Conservation (phyloP, 108 stramenopile species). For the Pseudonitzschia pungens region DNA sequence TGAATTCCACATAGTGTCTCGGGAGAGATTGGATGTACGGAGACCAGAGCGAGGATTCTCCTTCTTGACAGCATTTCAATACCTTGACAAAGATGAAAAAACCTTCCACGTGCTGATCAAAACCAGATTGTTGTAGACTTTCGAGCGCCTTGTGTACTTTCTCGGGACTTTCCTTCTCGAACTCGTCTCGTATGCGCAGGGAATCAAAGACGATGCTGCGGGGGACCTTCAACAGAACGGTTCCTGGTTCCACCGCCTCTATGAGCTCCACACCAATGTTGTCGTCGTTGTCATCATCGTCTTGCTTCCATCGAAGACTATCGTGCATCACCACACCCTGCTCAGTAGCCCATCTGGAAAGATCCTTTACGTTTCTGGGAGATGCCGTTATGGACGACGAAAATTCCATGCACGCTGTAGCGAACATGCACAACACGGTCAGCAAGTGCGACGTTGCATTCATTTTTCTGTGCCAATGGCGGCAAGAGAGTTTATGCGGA, state of each 20-base stretch:
- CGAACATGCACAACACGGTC: neutral
- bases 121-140: neutral
- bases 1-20: conserved; percentile 25
- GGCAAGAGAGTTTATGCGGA: too few relatives aligned
- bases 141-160: neutral
- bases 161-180: neutral
- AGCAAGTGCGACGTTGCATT: neutral
- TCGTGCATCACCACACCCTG: conserved; percentile 1
- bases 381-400: neutral
- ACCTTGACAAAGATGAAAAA: conserved; percentile 53
- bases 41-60: conserved; percentile 40
- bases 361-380: neutral
- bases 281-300: neutral
- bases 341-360: conserved; percentile 1
- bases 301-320: neutral
- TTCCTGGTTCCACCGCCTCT: neutral
- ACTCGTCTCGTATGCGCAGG: neutral
- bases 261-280: conserved; percentile 2
- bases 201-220: neutral
- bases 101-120: neutral
- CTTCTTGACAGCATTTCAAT: conserved; percentile 44
- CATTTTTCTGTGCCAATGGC: neutral
- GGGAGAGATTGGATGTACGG: conserved; percentile 58
- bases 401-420: neutral
- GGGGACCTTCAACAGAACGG: neutral